These are phyloP conservation scores for Arachis hypogaea DNA, from an alignment of 306 rosid genomes.

Conservation along the genomic window DNA sequence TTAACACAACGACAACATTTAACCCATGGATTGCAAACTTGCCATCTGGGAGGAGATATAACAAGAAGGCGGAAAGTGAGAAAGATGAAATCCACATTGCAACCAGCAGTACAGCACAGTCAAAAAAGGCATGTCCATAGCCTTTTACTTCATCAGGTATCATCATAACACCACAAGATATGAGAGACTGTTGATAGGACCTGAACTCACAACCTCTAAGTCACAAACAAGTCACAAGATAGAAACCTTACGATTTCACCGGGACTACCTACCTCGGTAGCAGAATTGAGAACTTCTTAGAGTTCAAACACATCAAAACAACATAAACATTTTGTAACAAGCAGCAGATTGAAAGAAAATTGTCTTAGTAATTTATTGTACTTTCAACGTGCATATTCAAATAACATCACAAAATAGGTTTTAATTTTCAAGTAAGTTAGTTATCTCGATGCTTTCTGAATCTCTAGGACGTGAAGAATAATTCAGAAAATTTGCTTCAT, in stretches of 20 bases:
- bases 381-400: background rate
- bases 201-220: too few species aligned
- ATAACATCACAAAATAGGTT: conserved; percentile 9
- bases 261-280: background rate
- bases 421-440: background rate
- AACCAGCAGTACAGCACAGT: background rate
- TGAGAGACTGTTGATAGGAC: too few species aligned
- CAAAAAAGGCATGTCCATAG: background rate
- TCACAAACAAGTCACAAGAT: too few species aligned
- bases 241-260: too few species aligned
- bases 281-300: background rate
- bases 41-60: background rate
- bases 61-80: background rate
- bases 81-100: background rate
- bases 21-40: background rate
- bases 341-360: conserved; percentile 7
- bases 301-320: background rate
- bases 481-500: conserved; percentile 16
- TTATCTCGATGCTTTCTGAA: conserved; percentile 5
- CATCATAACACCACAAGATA: too few species aligned
- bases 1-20: background rate
- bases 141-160: too few species aligned
- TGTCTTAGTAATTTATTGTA: background rate
- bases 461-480: background rate
- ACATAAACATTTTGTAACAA: conserved; percentile 14